Evolutionary conservation across 2,329 filamentous ascomycete genomes (phyloP).

Genomic region (Cladophialophora yegresii): DNA sequence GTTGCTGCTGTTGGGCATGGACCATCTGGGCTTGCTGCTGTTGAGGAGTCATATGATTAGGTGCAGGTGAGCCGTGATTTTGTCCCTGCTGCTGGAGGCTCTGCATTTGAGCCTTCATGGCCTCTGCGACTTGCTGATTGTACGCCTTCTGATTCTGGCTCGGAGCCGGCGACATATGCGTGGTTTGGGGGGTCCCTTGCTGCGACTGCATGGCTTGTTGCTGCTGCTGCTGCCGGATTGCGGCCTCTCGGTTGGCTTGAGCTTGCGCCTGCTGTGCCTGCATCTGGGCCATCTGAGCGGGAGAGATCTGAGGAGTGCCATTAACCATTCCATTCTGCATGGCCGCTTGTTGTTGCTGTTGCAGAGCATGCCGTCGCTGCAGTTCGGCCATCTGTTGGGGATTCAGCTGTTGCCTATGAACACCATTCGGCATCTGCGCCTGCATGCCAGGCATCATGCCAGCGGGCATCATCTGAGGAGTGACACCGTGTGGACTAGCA

Average conservation of each 20-base stretch:
- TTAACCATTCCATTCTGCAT: conserved; percentile 45
- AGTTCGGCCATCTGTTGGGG: conserved; percentile 48
- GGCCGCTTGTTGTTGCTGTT: conserved; percentile 49
- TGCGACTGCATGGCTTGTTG: conserved; percentile 37
- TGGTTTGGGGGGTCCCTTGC: conserved; percentile 35
- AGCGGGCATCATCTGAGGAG: conserved; percentile 49
- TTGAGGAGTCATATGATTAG: conserved; percentile 34
- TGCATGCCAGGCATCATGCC: conserved; percentile 47
- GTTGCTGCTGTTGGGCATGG: conserved; percentile 31
- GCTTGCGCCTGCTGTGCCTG: conserved; percentile 38
- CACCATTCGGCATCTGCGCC: conserved; percentile 46
- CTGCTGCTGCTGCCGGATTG: conserved; percentile 39
- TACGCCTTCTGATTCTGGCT: conserved; percentile 30
- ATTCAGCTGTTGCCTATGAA: conserved; percentile 41
- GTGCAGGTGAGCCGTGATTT: conserved; percentile 30
- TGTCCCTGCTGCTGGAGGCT: conserved; percentile 30
- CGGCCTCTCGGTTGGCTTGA: conserved; percentile 39
- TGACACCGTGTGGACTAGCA: conserved; percentile 49
- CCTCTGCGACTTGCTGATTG: conserved; percentile 29
- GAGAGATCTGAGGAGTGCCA: conserved; percentile 40
- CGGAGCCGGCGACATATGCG: conserved; percentile 39
- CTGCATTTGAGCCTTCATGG: conserved; percentile 35
- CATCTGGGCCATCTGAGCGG: conserved; percentile 37
- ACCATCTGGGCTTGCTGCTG: conserved; percentile 30
- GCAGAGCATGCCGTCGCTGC: conserved; percentile 47